Evolutionary conservation across 2,329 filamentous ascomycete genomes (phyloP).

Genomic region (Aschersonia sp.): DNA sequence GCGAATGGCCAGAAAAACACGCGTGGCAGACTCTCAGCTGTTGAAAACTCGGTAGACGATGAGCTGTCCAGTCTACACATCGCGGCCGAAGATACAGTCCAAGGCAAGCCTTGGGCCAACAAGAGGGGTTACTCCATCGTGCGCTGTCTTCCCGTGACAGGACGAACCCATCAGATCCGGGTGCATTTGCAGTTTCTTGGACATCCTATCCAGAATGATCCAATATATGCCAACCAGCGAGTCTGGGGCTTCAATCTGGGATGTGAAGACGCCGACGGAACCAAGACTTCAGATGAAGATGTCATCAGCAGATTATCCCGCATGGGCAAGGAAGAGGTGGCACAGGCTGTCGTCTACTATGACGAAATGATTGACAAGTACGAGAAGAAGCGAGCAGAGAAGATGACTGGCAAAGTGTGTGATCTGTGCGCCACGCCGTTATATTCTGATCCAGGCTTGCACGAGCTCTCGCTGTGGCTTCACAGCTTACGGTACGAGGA

Average conservation of each 20-base stretch:
- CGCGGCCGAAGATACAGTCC: conserved; percentile 5
- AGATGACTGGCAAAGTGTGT: conserved; percentile 77
- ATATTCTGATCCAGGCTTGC: conserved; percentile 80
- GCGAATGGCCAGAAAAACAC: no score
- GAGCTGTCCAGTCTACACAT: conserved; percentile 10
- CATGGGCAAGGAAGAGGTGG: conserved; percentile 91
- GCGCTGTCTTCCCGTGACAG: conserved; percentile 83
- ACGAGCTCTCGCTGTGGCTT: conserved; percentile 87
- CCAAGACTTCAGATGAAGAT: conserved; percentile 68
- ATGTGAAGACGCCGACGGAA: conserved; percentile 47
- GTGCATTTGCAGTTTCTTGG: conserved; percentile 92
- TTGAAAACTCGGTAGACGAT: conserved; percentile 1
- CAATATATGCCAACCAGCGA: conserved; percentile 88
- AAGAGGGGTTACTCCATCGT: conserved; percentile 85
- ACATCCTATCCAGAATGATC: conserved; percentile 92
- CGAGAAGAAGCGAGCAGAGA: conserved; percentile 81
- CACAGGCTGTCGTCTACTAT: conserved; percentile 83
- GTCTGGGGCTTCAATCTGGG: conserved; percentile 81
- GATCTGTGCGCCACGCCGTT: conserved; percentile 72
- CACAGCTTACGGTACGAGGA: conserved; percentile 88
- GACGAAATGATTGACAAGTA: conserved; percentile 88
- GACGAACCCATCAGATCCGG: conserved; percentile 85
- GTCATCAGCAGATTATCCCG: conserved; percentile 72
- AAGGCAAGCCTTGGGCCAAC: conserved; percentile 26
- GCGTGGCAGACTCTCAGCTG: no score